Percentiles rank a stretch among this genome's conserved stretches.
Conservation (phyloP, 169 alveolate genomes). For the Cytauxzoon felis region DNA sequence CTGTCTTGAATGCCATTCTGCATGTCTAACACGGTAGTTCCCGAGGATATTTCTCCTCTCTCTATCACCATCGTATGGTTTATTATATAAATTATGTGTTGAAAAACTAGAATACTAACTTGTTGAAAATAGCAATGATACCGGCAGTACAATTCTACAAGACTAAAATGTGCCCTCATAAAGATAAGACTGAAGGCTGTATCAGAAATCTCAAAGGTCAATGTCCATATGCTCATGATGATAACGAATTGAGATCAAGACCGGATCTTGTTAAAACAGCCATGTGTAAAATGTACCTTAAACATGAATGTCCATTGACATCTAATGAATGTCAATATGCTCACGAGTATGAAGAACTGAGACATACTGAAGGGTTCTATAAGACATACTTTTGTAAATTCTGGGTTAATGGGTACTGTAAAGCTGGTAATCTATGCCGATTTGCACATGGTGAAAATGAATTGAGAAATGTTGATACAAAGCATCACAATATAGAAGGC, state of each 20-base stretch:
- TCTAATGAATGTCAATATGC: conserved; percentile 65
- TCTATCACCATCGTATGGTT: too few species aligned
- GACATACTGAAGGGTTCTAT: conserved; percentile 70
- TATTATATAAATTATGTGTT: too few species aligned
- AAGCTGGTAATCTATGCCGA: conserved; percentile 66
- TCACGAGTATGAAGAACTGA: conserved; percentile 53
- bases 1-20: too few species aligned
- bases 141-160: conserved; percentile 37
- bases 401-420: conserved; percentile 70
- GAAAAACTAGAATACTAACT: too few species aligned
- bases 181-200: conserved; percentile 43
- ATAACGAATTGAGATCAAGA: conserved; percentile 62
- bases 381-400: conserved; percentile 67
- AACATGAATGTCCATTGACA: conserved; percentile 33
- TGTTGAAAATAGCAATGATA: too few species aligned
- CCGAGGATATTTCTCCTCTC: too few species aligned
- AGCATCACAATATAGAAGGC: too few species aligned
- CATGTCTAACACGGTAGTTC: too few species aligned
- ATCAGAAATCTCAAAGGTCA: conserved; percentile 50
- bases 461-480: conserved; percentile 26
- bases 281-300: conserved; percentile 62
- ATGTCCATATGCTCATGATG: conserved; percentile 70
- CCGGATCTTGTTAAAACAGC: conserved; percentile 70
- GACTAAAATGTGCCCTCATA: conserved; percentile 57
- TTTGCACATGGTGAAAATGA: conserved; percentile 71